Base-by-base conservation (phyloP, 164 flowering plant genomes). In the Berberis thunbergii region DNA sequence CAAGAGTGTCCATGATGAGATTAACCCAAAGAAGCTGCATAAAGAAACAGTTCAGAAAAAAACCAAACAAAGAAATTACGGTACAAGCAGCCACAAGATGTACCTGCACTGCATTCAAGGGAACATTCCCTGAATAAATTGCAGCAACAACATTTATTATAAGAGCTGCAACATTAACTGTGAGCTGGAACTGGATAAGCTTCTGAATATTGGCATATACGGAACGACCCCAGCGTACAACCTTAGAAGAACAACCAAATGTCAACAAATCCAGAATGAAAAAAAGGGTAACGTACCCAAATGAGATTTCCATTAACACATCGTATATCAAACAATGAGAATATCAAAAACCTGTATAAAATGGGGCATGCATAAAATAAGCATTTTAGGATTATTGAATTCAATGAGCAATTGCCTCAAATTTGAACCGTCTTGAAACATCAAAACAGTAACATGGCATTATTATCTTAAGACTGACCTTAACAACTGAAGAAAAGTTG, bases 171-270 rank as follows among this genome's bases (percentile, higher is more conserved):
- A 91, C 96, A 76, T 89, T 94, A 11, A 91, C 97, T 1, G 99
- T 94, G 40, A 94, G 97, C 75, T 91, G 99, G 66, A 94, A 94
- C 62, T 94, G 97, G 65, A 94, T 91, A 65, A 94, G 89, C 73
- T 94, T 94, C 74, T 91, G 99, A 71, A 91, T 89, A 70, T 94
- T 94, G 48, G 96, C 96, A 76, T 89, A 94, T 4, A 94, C 99
- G 54, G 97, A 94, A 46, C 99, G 81, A 4, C 99, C 99, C 98
- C 98, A 94, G 43, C 95, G 81, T 7, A 91, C 97, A 74, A 94
- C 98, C 97, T 26, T 93, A 69, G 76, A 41, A 11, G 54, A 63
- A 7, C 26, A 12, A 11, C 26, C n/a, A 54, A 3, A 43, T 5
- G 43, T 44, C 54, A 60, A 12, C 45, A 12, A 58, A 43, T 0